Percentiles rank a stretch among this genome's conserved stretches.
phyloP scores from a whole-genome alignment of 2,329 filamentous ascomycete genomes.

The Fusarium austroafricanum region DNA sequence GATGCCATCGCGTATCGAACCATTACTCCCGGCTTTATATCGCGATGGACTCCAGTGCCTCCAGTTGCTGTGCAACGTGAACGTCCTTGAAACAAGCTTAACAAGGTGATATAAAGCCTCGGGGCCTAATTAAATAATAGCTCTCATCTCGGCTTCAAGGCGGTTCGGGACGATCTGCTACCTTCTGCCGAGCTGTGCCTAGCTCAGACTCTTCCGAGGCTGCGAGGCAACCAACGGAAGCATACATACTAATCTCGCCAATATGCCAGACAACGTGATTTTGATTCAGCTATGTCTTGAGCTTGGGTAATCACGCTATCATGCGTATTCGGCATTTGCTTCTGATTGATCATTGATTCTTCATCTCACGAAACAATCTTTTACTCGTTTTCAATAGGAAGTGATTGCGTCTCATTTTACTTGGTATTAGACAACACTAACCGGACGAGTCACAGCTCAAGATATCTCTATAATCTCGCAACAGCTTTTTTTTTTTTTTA shows the following conservation, averaged over 20 bases:
- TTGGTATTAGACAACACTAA: not conserved
- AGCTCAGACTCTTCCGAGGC: slow-evolving; percentile 19
- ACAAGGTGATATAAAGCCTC: not conserved
- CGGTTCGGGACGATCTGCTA: slow-evolving; percentile 36
- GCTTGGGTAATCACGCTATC: slow-evolving; percentile 17
- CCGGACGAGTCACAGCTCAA: not conserved
- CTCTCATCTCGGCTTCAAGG: slow-evolving; percentile 19
- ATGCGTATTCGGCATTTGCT: not conserved
- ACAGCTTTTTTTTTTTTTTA: too few relatives aligned
- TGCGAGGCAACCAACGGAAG: slow-evolving; percentile 15
- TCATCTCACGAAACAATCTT: not conserved
- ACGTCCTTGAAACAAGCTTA: not conserved
- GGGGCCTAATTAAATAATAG: not conserved
- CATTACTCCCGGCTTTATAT: slow-evolving; percentile 27
- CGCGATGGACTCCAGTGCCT: not conserved
- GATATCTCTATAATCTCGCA: not conserved
- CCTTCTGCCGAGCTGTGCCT: slow-evolving; percentile 23
- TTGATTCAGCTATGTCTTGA: slow-evolving; percentile 12
- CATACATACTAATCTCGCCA: slow-evolving; percentile 31
- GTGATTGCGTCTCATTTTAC: not conserved
- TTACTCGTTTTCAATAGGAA: not conserved
- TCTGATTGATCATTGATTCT: not conserved
- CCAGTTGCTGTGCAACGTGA: not conserved
- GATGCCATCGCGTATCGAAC: slow-evolving; percentile 13
- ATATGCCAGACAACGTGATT: slow-evolving; percentile 34